Base-by-base conservation (phyloP, 306 rosid genomes). In the Casuarina cunninghamiana region DNA sequence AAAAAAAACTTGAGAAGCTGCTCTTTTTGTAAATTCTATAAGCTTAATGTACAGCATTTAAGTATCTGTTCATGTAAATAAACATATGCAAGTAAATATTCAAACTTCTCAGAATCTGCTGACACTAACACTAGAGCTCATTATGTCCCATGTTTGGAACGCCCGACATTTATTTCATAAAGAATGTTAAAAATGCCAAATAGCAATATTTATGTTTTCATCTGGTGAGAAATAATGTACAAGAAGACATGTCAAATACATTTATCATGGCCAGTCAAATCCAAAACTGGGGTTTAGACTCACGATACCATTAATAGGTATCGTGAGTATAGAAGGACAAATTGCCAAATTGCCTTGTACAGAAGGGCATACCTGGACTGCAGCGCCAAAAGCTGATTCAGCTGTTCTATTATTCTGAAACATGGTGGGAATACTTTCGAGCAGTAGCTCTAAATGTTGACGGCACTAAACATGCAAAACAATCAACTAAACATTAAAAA, bases 331-430 rank as follows among this genome's bases (percentile, higher is more conserved):
- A 48, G 51, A 26, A 26, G 32, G 32, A 26, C 32, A 26, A 26
- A 26, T 26, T 26, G 32, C 32, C 32, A 26, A 67, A 67, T 16
- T 67, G 42, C 17, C 65, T 60, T 10, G 10, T 21, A 43, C 38
- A 82, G 58, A 83, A 83, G 43, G 71, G 60, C 85, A 86, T 86
- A 95, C 98, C 97, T 89, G 90, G 82, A 91, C 86, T 75, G 98
- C 96, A 63, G 99, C 98, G 75, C 99, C 98, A 87, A 91, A 93
- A 78, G 99, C 98, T 32, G 99, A 96, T 55, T 96, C 99, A 42
- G 97, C 86, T 83, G 90, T 91, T 90, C 88, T 90, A 81, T 93
- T 93, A 45, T 53, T 88, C 79, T 91, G 96, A 82, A 96, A 96
- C 98, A 91, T 93, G 72, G 85, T 84, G 21, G 99, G 98, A 78